phyloP scores from a whole-genome alignment of 2,329 filamentous ascomycete species.

The Pseudofabraea citricarpa region DNA sequence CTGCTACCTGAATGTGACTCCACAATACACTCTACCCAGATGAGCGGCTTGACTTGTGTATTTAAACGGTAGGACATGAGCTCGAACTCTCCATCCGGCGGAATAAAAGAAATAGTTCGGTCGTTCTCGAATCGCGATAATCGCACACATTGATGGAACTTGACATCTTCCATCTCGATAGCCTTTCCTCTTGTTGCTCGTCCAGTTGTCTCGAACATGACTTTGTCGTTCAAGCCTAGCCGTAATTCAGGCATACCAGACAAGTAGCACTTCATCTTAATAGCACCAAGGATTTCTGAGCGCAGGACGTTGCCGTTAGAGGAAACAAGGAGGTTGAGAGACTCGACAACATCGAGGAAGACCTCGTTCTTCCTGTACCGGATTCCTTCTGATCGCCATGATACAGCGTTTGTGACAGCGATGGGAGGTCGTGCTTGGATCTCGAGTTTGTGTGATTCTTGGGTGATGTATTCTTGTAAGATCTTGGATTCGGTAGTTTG shows the following conservation, averaged over 20 bases:
- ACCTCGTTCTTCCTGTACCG: slow-evolving; percentile 99
- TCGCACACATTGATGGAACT: slow-evolving; percentile 97
- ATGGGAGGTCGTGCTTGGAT: slow-evolving; percentile 94
- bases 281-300: slow-evolving; percentile 91
- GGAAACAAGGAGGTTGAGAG: slow-evolving; percentile 90
- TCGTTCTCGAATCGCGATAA: slow-evolving; percentile 97
- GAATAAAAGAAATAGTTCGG: slow-evolving; percentile 97
- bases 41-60: slow-evolving; percentile 95
- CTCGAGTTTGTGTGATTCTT: slow-evolving; percentile 98
- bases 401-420: slow-evolving; percentile 96
- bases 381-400: slow-evolving; percentile 96
- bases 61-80: slow-evolving; percentile 99
- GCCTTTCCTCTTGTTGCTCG: slow-evolving; percentile 91
- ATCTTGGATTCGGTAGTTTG: slow-evolving; percentile 99
- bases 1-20: slow-evolving; percentile 92
- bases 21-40: slow-evolving; percentile 98
- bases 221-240: slow-evolving; percentile 94
- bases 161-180: slow-evolving; percentile 99
- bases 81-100: slow-evolving; percentile 97
- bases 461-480: slow-evolving; percentile 97
- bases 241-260: slow-evolving; percentile 97
- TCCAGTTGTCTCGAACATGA: slow-evolving; percentile 98
- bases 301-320: slow-evolving; percentile 91
- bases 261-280: slow-evolving; percentile 99
- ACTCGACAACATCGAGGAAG: slow-evolving; percentile 96